Percentiles rank a stretch among this genome's conserved stretches.
phyloP scores from a whole-genome alignment of 164 flowering plant species.

The Echeveria elegans region DNA sequence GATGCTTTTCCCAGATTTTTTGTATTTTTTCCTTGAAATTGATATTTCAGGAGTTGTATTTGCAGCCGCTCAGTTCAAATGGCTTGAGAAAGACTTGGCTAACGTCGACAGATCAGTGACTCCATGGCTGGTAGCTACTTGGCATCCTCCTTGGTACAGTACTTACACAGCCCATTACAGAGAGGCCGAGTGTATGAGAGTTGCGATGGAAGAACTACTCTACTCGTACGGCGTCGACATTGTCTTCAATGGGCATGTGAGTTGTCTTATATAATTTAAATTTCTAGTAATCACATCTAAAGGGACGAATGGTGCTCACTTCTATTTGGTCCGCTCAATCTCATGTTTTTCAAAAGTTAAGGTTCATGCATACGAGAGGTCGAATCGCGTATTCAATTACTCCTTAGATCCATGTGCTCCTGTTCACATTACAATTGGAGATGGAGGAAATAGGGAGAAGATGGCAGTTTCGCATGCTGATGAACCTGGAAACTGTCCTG shows the following conservation, averaged over 20 bases:
- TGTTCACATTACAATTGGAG: slow-evolving; percentile 69
- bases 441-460: slow-evolving; percentile 83
- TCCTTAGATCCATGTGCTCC: slow-evolving; percentile 87
- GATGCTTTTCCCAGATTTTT: neutral
- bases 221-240: slow-evolving; percentile 69
- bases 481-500: slow-evolving; percentile 84
- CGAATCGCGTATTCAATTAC: slow-evolving; percentile 84
- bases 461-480: slow-evolving; percentile 74
- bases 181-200: slow-evolving; percentile 92
- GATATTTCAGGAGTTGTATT: neutral
- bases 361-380: slow-evolving; percentile 98
- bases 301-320: neutral
- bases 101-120: slow-evolving; percentile 68
- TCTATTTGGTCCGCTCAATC: neutral
- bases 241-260: slow-evolving; percentile 92
- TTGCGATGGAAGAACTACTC: slow-evolving; percentile 75
- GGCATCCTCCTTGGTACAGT: slow-evolving; percentile 96
- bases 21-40: neutral
- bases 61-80: slow-evolving; percentile 67
- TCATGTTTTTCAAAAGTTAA: slow-evolving; percentile 12
- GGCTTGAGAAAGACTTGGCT: slow-evolving; percentile 71
- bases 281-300: neutral
- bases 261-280: slow-evolving; percentile 14
- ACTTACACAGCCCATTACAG: slow-evolving; percentile 76
- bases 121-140: slow-evolving; percentile 86